Conservation (phyloP, 257 asterid species). For the Petunia secreta region DNA sequence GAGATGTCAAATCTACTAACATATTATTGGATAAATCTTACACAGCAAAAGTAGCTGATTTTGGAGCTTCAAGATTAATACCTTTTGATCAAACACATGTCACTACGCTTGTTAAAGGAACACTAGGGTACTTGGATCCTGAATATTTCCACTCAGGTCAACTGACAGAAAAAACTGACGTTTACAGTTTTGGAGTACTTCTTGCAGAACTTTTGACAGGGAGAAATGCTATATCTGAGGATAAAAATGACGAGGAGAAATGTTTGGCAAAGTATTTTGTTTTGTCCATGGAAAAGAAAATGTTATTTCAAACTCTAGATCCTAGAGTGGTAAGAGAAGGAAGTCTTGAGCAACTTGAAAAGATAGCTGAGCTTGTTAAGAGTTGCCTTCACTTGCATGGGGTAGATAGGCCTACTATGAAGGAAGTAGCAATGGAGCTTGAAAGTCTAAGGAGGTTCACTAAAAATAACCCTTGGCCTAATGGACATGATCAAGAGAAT, state of each 20-base stretch:
- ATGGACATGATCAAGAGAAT: slow-evolving; percentile 12
- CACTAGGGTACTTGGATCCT: slow-evolving; percentile 61
- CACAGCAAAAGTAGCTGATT: slow-evolving; percentile 56
- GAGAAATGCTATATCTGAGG: slow-evolving; percentile 40
- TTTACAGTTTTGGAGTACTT: slow-evolving; percentile 64
- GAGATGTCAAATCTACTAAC: slow-evolving; percentile 67
- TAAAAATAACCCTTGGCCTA: slow-evolving; percentile 24
- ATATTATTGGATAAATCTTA: slow-evolving; percentile 47
- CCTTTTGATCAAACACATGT: too few species aligned
- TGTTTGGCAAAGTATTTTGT: slow-evolving; percentile 46
- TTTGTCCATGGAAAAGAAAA: slow-evolving; percentile 37
- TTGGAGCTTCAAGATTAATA: slow-evolving; percentile 70
- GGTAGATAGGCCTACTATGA: slow-evolving; percentile 57
- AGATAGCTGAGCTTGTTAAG: slow-evolving; percentile 42
- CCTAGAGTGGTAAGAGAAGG: slow-evolving; percentile 48
- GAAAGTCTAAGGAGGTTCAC: slow-evolving; percentile 36
- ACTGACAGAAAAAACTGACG: slow-evolving; percentile 61
- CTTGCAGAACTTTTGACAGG: slow-evolving; percentile 64
- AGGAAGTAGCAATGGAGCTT: slow-evolving; percentile 55
- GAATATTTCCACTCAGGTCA: slow-evolving; percentile 60
- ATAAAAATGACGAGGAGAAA: slow-evolving; percentile 27
- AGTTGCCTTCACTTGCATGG: slow-evolving; percentile 48
- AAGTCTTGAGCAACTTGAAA: slow-evolving; percentile 40
- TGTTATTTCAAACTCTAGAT: slow-evolving; percentile 42
- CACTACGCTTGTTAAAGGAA: slow-evolving; percentile 63